Base-by-base conservation (phyloP, 1,139 yeast genomes). In the Sporopachydermia cereana region DNA sequence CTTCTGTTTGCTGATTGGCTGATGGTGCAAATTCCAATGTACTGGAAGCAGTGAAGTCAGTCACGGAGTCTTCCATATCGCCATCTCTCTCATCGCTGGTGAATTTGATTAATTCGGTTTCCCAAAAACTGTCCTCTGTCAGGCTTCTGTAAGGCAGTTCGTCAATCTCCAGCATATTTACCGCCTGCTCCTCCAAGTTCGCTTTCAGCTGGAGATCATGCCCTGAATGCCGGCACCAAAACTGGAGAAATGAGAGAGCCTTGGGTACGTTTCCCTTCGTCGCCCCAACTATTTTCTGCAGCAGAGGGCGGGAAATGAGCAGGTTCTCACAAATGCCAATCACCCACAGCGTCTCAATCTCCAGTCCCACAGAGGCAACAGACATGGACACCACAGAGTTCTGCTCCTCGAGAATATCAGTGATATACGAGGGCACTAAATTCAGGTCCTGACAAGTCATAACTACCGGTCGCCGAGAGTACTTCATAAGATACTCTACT, bases 401-500 rank as follows among this genome's bases (percentile, higher is more conserved):
- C 41, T 74, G 75, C 41, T 64, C 68, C 7, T 51, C 48, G 0
- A 79, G 76, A 41, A 68, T 56, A 3, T 74, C 71, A 16, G 75
- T 54, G 4, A 84, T 62, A 41, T 64, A 65, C 24, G 59, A 57
- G 0, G 95, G 95, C 2, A 86, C 64, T 34, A 63, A 68, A 4
- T 66, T 57, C 2, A 71, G 50, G 50, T 79, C 80, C 16, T 71
- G 69, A 54, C 95, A 86, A 0, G 95, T 85, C 24, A 91, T 56
- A 1, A 89, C 72, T 1, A 91, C 74, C 0, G 98, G 97, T 44
- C 96, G 67, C 53, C 89, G 71, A 0, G 94, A 76, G 25, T 76
- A 74, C 36, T 72, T 68, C 34, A 86, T 63, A 16, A 86, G 69
- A 48, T 77, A 80, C 43, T 73, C 76, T 2, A 88, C 72, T 1